Conservation (phyloP, 306 rosid species). For the Glycine soja region DNA sequence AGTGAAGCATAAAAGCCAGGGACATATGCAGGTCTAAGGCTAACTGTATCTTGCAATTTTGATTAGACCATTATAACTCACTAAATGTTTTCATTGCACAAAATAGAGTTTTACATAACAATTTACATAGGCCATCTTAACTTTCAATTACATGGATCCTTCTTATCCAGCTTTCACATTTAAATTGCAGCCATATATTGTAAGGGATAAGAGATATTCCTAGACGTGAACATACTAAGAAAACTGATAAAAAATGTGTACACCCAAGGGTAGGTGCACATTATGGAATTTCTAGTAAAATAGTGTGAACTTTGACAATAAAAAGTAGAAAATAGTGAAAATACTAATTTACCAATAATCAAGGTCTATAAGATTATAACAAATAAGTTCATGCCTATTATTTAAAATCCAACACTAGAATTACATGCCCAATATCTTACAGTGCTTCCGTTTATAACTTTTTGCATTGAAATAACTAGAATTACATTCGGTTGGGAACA, state of each 20-base stretch:
- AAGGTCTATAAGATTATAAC: no score
- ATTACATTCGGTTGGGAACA: slow-evolving; percentile 12
- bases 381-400: no score
- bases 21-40: slow-evolving; percentile 19
- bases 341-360: no score
- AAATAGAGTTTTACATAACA: no score
- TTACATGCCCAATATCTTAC: slow-evolving; percentile 63
- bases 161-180: slow-evolving; percentile 25
- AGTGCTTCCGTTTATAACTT: slow-evolving; percentile 65
- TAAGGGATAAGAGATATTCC: slow-evolving; percentile 27
- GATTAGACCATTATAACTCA: background rate
- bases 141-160: slow-evolving; percentile 24
- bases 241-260: no score
- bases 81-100: no score
- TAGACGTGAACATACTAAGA: no score
- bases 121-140: background rate
- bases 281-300: no score
- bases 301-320: no score
- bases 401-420: no score
- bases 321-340: no score
- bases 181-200: slow-evolving; percentile 10
- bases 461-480: slow-evolving; percentile 47
- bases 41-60: background rate
- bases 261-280: no score
- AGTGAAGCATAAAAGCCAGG: slow-evolving; percentile 20